phyloP scores from a whole-genome alignment of 2,329 filamentous ascomycete species.

The Botrytis paeoniae region DNA sequence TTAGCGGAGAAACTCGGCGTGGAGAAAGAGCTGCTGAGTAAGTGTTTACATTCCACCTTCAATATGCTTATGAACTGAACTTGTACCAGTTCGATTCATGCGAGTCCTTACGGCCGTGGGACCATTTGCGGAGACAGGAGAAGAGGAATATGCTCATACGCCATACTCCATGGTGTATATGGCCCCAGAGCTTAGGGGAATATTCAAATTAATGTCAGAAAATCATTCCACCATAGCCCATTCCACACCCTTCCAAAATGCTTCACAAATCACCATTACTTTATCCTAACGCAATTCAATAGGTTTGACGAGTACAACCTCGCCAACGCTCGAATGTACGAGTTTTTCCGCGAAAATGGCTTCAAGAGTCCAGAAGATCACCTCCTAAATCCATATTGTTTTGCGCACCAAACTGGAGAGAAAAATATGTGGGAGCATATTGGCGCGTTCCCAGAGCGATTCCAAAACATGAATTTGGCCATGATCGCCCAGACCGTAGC shows the following conservation, averaged over 20 bases:
- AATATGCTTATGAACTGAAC: neutral
- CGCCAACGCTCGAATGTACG: conserved; percentile 25
- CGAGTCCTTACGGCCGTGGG: conserved; percentile 23
- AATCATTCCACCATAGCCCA: neutral
- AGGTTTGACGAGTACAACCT: conserved; percentile 31
- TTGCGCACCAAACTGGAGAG: conserved; percentile 30
- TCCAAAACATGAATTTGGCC: conserved; percentile 35
- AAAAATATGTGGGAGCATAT: conserved; percentile 35
- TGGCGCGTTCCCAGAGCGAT: conserved; percentile 28
- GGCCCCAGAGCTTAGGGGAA: conserved; percentile 22
- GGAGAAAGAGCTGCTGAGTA: conserved; percentile 31
- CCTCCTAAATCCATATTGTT: conserved; percentile 34
- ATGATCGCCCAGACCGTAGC: conserved; percentile 28
- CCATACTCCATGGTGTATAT: conserved; percentile 29
- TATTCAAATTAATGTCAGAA: conserved; percentile 23
- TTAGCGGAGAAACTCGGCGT: conserved; percentile 28
- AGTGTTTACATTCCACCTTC: neutral
- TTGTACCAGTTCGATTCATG: conserved; percentile 30
- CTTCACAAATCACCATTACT: neutral
- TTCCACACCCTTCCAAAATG: neutral
- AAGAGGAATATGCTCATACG: conserved; percentile 31
- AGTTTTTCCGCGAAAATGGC: conserved; percentile 29
- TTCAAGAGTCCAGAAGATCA: conserved; percentile 28
- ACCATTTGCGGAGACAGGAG: conserved; percentile 27
- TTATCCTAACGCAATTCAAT: neutral